Conservation (phyloP, 176 grass and related monocot genomes). For the Bolboschoenus planiculmis region DNA sequence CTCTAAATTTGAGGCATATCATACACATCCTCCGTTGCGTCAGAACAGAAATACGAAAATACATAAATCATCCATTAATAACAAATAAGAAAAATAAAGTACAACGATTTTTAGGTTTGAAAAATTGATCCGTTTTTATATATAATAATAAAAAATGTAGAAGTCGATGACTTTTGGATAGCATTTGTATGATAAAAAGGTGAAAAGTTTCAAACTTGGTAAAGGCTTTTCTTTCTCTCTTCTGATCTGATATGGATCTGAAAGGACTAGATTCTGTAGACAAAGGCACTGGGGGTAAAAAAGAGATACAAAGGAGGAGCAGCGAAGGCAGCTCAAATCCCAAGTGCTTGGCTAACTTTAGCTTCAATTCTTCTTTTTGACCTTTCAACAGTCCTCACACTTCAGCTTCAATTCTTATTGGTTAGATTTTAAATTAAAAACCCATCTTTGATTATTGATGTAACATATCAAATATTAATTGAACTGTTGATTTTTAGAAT, state of each 20-base stretch:
- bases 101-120: too few species aligned
- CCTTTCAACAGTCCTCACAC: background rate
- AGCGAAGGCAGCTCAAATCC: slow-evolving; percentile 25
- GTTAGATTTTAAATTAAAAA: slow-evolving; percentile 7
- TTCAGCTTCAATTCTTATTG: too few species aligned
- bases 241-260: background rate
- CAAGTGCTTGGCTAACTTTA: slow-evolving; percentile 29
- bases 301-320: background rate
- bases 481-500: background rate
- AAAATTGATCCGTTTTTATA: too few species aligned
- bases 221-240: background rate
- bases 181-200: too few species aligned
- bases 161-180: too few species aligned
- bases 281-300: background rate
- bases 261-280: slow-evolving; percentile 11
- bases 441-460: too few species aligned
- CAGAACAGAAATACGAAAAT: background rate
- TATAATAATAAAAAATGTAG: too few species aligned
- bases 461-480: background rate
- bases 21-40: background rate
- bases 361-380: slow-evolving; percentile 22
- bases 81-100: too few species aligned
- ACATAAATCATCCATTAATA: background rate
- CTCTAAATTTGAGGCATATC: background rate
- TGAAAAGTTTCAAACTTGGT: background rate